These are phyloP conservation scores for Pichia sp. DNA, from an alignment of 1,139 yeast genomes.

Conservation along the genomic window DNA sequence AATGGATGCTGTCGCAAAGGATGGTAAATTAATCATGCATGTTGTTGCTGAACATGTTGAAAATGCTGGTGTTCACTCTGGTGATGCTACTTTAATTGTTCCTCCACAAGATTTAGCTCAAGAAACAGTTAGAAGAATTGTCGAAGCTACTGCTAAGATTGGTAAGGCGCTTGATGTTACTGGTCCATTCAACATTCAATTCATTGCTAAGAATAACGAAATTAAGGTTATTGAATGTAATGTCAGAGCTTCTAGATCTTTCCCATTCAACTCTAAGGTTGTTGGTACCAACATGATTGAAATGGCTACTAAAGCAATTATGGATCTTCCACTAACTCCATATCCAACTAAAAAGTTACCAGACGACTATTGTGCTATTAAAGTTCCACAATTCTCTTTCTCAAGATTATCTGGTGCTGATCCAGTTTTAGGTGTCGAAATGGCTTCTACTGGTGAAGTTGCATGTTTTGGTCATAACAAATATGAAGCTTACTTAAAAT, in stretches of 20 bases:
- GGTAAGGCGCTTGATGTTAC: slow-evolving; percentile 94
- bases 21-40: slow-evolving; percentile 93
- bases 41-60: slow-evolving; percentile 98
- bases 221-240: slow-evolving; percentile 96
- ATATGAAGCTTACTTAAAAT: slow-evolving; percentile 94
- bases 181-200: slow-evolving; percentile 97
- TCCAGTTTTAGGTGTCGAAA: slow-evolving; percentile 96
- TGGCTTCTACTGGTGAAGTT: slow-evolving; percentile 99
- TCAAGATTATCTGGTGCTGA: slow-evolving; percentile 98
- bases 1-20: slow-evolving; percentile 97
- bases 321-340: slow-evolving; percentile 81
- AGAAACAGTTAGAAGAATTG: slow-evolving; percentile 85
- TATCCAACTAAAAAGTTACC: slow-evolving; percentile 88
- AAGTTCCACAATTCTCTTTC: slow-evolving; percentile 97
- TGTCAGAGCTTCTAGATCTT: slow-evolving; percentile 96
- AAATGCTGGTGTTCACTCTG: slow-evolving; percentile 99
- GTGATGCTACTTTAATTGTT: slow-evolving; percentile 95
- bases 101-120: slow-evolving; percentile 96
- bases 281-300: slow-evolving; percentile 96
- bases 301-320: slow-evolving; percentile 94
- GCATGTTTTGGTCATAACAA: slow-evolving; percentile 95
- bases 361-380: slow-evolving; percentile 90
- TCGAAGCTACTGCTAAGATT: slow-evolving; percentile 91
- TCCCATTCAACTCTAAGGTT: slow-evolving; percentile 98
- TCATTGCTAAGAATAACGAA: slow-evolving; percentile 62